Evolutionary conservation across 371 early-diverging fungal species (phyloP).

Genomic region (Mortierella sp.): DNA sequence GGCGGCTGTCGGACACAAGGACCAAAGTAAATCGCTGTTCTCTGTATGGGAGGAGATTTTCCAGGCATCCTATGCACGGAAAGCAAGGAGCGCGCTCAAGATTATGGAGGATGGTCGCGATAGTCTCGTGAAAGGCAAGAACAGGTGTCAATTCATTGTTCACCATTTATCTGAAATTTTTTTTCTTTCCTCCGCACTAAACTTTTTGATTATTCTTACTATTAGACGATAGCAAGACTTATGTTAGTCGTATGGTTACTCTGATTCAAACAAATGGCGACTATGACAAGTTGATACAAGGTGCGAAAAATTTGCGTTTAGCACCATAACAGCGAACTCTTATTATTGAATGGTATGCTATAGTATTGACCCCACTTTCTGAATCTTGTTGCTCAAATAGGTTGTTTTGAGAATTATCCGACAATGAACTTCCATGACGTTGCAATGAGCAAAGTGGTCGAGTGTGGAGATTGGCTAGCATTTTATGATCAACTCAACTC

Average conservation of each 20-base stretch:
- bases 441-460: conserved; percentile 72
- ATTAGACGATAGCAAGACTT: conserved; percentile 55
- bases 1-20: conserved; percentile 82
- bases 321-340: too few species aligned
- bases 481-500: conserved; percentile 84
- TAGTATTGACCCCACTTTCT: neutral
- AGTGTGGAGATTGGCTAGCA: conserved; percentile 81
- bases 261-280: conserved; percentile 80
- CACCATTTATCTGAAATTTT: neutral
- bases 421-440: conserved; percentile 83
- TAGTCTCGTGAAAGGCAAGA: conserved; percentile 56
- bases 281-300: conserved; percentile 87
- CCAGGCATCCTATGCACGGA: conserved; percentile 56
- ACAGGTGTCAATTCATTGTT: neutral
- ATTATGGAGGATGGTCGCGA: conserved; percentile 50
- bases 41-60: conserved; percentile 87
- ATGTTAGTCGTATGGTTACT: conserved; percentile 64
- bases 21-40: conserved; percentile 82
- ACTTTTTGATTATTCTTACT: neutral
- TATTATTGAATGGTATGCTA: neutral
- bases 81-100: conserved; percentile 44
- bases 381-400: conserved; percentile 58
- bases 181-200: neutral
- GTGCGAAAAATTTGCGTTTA: conserved; percentile 43
- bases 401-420: conserved; percentile 93